phyloP scores from a whole-genome alignment of 495 filamentous ascomycete genomes.

The Talaromyces ruber region DNA sequence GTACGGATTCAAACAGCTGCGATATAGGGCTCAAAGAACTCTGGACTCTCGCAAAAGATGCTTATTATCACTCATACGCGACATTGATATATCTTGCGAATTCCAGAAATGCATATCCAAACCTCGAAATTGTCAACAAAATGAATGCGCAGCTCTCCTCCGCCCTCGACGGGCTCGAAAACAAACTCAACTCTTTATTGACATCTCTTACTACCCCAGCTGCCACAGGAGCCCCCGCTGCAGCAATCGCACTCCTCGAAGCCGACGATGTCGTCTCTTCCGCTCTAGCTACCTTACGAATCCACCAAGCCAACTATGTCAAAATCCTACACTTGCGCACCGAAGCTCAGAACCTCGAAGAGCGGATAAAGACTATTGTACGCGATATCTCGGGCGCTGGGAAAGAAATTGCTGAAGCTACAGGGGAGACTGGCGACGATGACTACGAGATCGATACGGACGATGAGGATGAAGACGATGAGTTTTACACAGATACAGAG shows the following conservation, averaged over 20 bases:
- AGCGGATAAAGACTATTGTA: constrained; percentile 33
- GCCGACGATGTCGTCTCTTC: constrained; percentile 34
- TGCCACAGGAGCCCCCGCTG: constrained; percentile 31
- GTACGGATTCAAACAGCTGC: not conserved
- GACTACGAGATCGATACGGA: constrained; percentile 11
- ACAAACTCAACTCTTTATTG: constrained; percentile 32
- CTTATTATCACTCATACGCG: not conserved
- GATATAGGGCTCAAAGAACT: not conserved
- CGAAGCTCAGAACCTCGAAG: constrained; percentile 30
- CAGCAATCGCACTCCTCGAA: constrained; percentile 29
- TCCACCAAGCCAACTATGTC: constrained; percentile 35
- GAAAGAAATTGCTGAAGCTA: constrained; percentile 24
- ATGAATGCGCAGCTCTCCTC: constrained; percentile 33
- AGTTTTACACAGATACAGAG: constrained; percentile 4
- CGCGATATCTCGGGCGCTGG: constrained; percentile 30
- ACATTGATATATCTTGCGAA: not conserved
- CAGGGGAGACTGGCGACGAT: constrained; percentile 16
- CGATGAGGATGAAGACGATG: constrained; percentile 13
- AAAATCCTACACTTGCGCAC: constrained; percentile 27
- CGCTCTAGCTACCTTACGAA: constrained; percentile 29
- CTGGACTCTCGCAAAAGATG: not conserved
- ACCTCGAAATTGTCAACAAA: not conserved
- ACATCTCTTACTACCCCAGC: constrained; percentile 33
- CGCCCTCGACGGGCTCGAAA: constrained; percentile 30
- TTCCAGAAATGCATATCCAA: not conserved